Evolutionary conservation across 2,329 filamentous ascomycete species (phyloP), one percentile per base, ranked within the genome.

Genomic region (Chaetothyriales sp.): DNA sequence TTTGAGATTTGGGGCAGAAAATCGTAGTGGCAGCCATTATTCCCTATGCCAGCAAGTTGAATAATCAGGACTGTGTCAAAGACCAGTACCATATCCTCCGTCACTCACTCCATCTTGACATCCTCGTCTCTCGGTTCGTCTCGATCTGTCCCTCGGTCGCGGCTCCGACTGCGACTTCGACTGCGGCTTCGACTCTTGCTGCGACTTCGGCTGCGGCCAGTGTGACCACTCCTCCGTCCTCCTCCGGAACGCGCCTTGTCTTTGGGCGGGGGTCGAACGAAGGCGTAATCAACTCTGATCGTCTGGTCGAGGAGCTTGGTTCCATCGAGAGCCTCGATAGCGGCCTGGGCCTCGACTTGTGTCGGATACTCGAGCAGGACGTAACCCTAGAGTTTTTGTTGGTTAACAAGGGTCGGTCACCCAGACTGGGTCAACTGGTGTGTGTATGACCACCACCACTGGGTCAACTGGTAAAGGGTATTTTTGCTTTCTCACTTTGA

Each of bases 301-400:
- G 77, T 80, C 65, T 82, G 78, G 55, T 83, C 79, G 25, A 83
- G 75, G 47, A 83, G 65, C 63, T 81, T 78, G 49, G 73, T 66
- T 45, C 73, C 76, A 56, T 81, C 76, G 20, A 78, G 74, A 54
- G 73, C 75, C 61, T 79, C 73, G 62, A 83, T 78, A 3, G 79
- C 79, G 32, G 75, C 76, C 48, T 72, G 72, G n/a, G 79, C 79
- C 66, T 83, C 79, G 48, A 73, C 70, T 49, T 81, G 70, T 7
- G 79, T 82, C 1, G 78, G 69, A 61, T 80, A 83, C 67, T 83
- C 79, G 57, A 83, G 80, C 51, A 83, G 70, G 39, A 76, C 78
- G 63, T 83, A 83, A 56, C 79, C 79, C 79, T 83, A 58, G 18
- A 43, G 22, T 6, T 3, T 7, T 10, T 22, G 20, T 28, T 12